Evolutionary conservation across 768 basidiomycete species (phyloP), one percentile per base, ranked within the genome.

Genomic region (Psilocybe subaeruginosa): DNA sequence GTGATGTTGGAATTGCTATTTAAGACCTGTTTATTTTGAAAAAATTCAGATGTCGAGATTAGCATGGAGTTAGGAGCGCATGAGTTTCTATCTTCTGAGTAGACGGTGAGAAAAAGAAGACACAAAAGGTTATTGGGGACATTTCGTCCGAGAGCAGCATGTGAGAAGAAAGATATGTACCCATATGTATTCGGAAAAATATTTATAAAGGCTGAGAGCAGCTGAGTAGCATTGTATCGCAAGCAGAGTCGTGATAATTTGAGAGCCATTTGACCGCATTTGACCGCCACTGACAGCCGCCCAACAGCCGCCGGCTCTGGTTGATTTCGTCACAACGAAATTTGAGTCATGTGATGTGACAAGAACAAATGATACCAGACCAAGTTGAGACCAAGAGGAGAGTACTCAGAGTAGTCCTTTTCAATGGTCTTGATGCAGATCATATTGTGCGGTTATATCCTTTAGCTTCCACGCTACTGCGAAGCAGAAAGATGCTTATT

Each of bases 271-370:
- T 39, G 8, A 39, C 37, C 23, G 23, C 23, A 23, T 23, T 23
- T 23, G 23, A 23, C 23, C 23, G 23, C 37, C 7, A 14, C 37
- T 39, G 37, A 39, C 8, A 8, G 37, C 14, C 37, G 37, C 14
- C 14, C 14, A 29, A 9, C 17, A 23, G 48, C 8, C 14, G 19
- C 27, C 50, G 30, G 8, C 11, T 23, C n/a, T 8, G 16, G 23
- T 23, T 23, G 23, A 23, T 23, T 16, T 14, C 16, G 46, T 47
- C 46, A 47, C 46, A 16, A n/a, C 7, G 6, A 7, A 47, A n/a
- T 23, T 9, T 23, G 16, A 8, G 16, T 30, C 58, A 59, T 60
- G 46, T 54, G 58, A 63, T 54, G 62, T 59, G 57, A 63, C 53
- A 43, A 33, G 23, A 31, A 9, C 35, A 11, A 41, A 23, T 23